phyloP scores from a whole-genome alignment of 768 basidiomycete genomes.

The Termitomyces sp. region DNA sequence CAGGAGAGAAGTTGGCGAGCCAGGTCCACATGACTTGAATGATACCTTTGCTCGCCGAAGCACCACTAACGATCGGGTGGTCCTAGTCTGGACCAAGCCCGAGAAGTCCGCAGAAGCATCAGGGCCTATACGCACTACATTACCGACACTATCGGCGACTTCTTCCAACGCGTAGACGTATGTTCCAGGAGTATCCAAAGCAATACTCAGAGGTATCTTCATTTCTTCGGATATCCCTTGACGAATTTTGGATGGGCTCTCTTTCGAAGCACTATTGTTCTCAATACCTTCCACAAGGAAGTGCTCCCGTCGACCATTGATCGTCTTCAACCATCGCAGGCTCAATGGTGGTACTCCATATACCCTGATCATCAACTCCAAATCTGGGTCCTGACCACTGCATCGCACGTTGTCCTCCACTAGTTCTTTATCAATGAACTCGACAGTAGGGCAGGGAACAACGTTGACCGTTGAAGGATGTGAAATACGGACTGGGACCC shows the following conservation, averaged over 20 bases:
- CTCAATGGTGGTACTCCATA: slow-evolving; percentile 75
- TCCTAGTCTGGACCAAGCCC: slow-evolving; percentile 37
- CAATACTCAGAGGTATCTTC: slow-evolving; percentile 64
- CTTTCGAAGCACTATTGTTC: slow-evolving; percentile 39
- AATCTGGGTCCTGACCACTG: slow-evolving; percentile 57
- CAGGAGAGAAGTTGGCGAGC: slow-evolving; percentile 64
- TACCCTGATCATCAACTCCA: slow-evolving; percentile 61
- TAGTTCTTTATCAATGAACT: slow-evolving; percentile 49
- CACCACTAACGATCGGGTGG: slow-evolving; percentile 62
- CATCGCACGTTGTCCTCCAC: slow-evolving; percentile 54
- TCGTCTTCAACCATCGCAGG: slow-evolving; percentile 70
- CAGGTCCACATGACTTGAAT: slow-evolving; percentile 74
- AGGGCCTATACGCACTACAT: slow-evolving; percentile 51
- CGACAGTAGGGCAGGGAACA: slow-evolving; percentile 79
- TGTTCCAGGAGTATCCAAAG: slow-evolving; percentile 60
- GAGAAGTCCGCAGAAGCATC: slow-evolving; percentile 22
- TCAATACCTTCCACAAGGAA: slow-evolving; percentile 87
- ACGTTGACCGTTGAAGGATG: slow-evolving; percentile 62
- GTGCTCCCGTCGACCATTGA: slow-evolving; percentile 63
- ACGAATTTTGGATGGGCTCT: slow-evolving; percentile 5
- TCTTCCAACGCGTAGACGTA: slow-evolving; percentile 77
- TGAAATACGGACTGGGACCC: slow-evolving; percentile 71
- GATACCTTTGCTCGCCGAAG: slow-evolving; percentile 68
- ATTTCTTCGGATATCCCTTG: slow-evolving; percentile 47
- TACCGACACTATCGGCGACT: slow-evolving; percentile 81